phyloP scores from a whole-genome alignment of 2,329 filamentous ascomycete species.

The Capronia americana region DNA sequence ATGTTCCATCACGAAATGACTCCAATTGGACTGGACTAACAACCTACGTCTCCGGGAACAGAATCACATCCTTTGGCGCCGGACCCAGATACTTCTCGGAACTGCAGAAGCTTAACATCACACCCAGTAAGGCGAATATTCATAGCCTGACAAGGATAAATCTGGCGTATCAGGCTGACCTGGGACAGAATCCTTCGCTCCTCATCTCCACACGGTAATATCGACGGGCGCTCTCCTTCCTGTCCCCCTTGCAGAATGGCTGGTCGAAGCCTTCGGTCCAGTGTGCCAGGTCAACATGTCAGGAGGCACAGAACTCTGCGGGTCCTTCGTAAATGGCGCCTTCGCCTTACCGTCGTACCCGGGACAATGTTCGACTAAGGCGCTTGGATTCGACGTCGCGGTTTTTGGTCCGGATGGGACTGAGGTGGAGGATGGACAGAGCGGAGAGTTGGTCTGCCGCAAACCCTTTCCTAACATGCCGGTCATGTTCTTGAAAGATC shows the following conservation, averaged over 20 bases:
- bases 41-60: neutral
- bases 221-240: slow-evolving; percentile 29
- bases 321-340: slow-evolving; percentile 59
- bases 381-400: slow-evolving; percentile 51
- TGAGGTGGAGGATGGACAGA: slow-evolving; percentile 56
- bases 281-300: slow-evolving; percentile 38
- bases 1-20: neutral
- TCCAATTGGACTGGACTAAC: neutral
- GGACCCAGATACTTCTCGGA: slow-evolving; percentile 25
- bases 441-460: slow-evolving; percentile 76
- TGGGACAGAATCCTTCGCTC: slow-evolving; percentile 43
- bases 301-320: slow-evolving; percentile 43
- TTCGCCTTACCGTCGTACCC: slow-evolving; percentile 69
- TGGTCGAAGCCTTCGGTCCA: slow-evolving; percentile 24
- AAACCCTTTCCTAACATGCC: slow-evolving; percentile 78
- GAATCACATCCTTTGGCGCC: slow-evolving; percentile 22
- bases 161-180: neutral
- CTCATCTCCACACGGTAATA: slow-evolving; percentile 18
- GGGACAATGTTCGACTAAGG: slow-evolving; percentile 61
- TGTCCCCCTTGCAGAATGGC: slow-evolving; percentile 9
- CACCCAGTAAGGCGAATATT: slow-evolving; percentile 11
- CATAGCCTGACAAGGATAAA: no score
- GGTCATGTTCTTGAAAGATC: slow-evolving; percentile 64
- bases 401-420: slow-evolving; percentile 14
- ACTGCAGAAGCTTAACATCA: slow-evolving; percentile 22